These are phyloP conservation scores for Podospora australis DNA, from an alignment of 495 filamentous ascomycete species.

Conservation along the genomic window DNA sequence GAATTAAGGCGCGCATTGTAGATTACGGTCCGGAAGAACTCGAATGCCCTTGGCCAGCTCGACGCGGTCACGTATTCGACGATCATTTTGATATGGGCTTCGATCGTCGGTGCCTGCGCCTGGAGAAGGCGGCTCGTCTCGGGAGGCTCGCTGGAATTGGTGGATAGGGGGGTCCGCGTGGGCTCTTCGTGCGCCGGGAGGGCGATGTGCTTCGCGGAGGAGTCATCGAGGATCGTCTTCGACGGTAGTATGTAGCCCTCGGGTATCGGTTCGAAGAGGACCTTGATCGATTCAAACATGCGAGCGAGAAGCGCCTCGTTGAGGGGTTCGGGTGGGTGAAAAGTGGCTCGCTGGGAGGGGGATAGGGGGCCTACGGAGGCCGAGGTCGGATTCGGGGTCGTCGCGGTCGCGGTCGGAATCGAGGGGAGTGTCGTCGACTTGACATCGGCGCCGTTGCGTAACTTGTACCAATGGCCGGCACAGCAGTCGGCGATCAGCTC, in stretches of 20 bases:
- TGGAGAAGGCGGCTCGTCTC: constrained; percentile 28
- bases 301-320: constrained; percentile 34
- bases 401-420: constrained; percentile 7
- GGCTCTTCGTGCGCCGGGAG: constrained; percentile 27
- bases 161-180: constrained; percentile 28
- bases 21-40: constrained; percentile 44
- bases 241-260: constrained; percentile 41
- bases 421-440: neutral
- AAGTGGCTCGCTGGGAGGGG: constrained; percentile 16
- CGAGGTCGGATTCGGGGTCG: constrained; percentile 8
- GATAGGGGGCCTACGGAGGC: constrained; percentile 22
- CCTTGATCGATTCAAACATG: constrained; percentile 38
- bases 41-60: constrained; percentile 52
- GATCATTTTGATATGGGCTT: constrained; percentile 43
- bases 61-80: constrained; percentile 56
- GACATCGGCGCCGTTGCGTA: constrained; percentile 27
- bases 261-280: constrained; percentile 40
- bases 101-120: constrained; percentile 32
- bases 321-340: constrained; percentile 28
- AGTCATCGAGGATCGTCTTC: constrained; percentile 40
- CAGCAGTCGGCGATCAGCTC: constrained; percentile 59
- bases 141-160: constrained; percentile 36
- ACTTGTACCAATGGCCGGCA: constrained; percentile 44
- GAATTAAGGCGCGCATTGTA: constrained; percentile 41
- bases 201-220: constrained; percentile 26